Conservation (phyloP, 164 flowering plant genomes). For the grape (Vitis vinifera) region ASM3070453v1 NC_081818.1:30105501-30106000, state of each 20-base stretch:
- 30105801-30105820: background rate
- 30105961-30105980: constrained; percentile 40
- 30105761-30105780: background rate
- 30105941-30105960: constrained; percentile 30
- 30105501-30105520: too few species aligned
- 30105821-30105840: constrained; percentile 75
- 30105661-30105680: too few species aligned
- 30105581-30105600: too few species aligned
- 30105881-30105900: constrained; percentile 45
- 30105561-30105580: too few species aligned
- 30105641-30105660: too few species aligned
- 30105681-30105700: background rate
- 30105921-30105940: constrained; percentile 55
- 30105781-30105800: background rate
- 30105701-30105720: background rate
- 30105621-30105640: too few species aligned
- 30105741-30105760: background rate
- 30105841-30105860: constrained; percentile 50
- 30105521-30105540: too few species aligned
- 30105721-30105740: background rate
- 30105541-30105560: too few species aligned
- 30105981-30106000: constrained; percentile 28
- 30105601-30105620: too few species aligned
- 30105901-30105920: constrained; percentile 24
- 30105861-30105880: constrained; percentile 81